Evolutionary conservation across 305 asterid species (phyloP), one percentile per base, ranked within the genome.

Genomic region (Fraxinus dipetala): DNA sequence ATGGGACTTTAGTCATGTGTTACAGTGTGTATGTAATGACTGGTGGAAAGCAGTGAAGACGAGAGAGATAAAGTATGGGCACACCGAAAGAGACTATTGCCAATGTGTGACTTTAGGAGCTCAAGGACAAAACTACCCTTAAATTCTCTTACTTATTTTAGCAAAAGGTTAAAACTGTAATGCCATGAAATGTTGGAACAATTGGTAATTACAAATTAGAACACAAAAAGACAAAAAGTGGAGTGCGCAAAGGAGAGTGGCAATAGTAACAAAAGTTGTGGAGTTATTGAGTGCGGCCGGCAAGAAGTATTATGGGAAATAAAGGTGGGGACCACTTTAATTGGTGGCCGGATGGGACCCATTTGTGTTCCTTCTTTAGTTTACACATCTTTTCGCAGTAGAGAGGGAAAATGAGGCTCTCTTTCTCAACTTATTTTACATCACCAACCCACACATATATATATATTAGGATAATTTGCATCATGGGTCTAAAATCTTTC

Each of bases 1-100:
- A 70, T 70, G 38, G 83, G 78, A 77, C 92, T 90, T 90, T 90
- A 88, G 89, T 90, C 96, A 89, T 90, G 93, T 87, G 91, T 88
- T 54, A 54, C 85, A 87, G 89, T 83, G 90, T 86, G 89, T 14
- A 31, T 31, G 43, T 2, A 31, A 85, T 79, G 75, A 79, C 85
- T 85, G 90, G 63, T 84, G 78, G 34, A 73, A 78, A 72, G 18
- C 72, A 79, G 43, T 51, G 77, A 48, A 75, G 83, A 28, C 65
- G 81, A 18, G 72, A 24, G 9, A 63, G 78, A 16, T 72, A 82
- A 59, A 22, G 31, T 31, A 31, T 16, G 75, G 75, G 40, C 75
- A 70, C 75, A 31, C 24, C 24, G 43, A 31, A 67, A 14, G 43
- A 28, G 75, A 69, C 75, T 69, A 69, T 30, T 31, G 75, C 75